Conservation (phyloP, 495 filamentous ascomycete species). For the Saxophila tyrrhenica region DNA sequence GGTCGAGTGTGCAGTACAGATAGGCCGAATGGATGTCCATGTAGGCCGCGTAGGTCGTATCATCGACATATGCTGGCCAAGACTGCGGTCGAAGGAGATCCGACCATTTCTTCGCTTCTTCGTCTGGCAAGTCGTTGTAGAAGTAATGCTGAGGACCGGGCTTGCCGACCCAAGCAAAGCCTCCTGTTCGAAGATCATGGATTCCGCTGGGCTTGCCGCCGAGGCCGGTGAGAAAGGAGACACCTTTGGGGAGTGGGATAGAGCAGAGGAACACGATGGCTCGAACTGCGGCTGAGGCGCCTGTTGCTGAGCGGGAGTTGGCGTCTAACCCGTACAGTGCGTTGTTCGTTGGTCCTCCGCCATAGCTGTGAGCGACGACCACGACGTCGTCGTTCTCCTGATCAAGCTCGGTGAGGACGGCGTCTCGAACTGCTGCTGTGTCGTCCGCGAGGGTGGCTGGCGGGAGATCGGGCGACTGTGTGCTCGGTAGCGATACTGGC, state of each 20-base stretch:
- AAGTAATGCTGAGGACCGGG: constrained; percentile 5
- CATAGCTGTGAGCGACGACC: constrained; percentile 32
- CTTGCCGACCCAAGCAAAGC: neutral
- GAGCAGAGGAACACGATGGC: constrained; percentile 35
- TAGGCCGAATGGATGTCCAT: constrained; percentile 6
- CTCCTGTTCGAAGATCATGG: neutral
- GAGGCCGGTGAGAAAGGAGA: constrained; percentile 4
- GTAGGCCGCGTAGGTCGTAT: constrained; percentile 4
- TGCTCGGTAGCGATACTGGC: constrained; percentile 4
- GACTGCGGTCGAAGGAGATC: constrained; percentile 4
- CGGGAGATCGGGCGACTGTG: constrained; percentile 1
- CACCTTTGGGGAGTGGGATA: constrained; percentile 20
- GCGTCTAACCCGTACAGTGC: constrained; percentile 32
- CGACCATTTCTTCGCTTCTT: constrained; percentile 5
- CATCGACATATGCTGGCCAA: neutral
- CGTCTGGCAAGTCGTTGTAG: constrained; percentile 7
- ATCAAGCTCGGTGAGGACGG: constrained; percentile 1
- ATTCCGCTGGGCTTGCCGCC: neutral
- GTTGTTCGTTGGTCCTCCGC: constrained; percentile 27
- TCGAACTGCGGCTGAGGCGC: constrained; percentile 33
- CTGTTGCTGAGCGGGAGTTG: constrained; percentile 24
- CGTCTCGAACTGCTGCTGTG: constrained; percentile 6
- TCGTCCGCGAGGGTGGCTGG: constrained; percentile 4
- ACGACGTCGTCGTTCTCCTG: constrained; percentile 26
- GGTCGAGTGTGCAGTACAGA: constrained; percentile 3